Evolutionary conservation across 352 stramenopile species (phyloP).

Genomic region (Globisporangium takayamanum): DNA sequence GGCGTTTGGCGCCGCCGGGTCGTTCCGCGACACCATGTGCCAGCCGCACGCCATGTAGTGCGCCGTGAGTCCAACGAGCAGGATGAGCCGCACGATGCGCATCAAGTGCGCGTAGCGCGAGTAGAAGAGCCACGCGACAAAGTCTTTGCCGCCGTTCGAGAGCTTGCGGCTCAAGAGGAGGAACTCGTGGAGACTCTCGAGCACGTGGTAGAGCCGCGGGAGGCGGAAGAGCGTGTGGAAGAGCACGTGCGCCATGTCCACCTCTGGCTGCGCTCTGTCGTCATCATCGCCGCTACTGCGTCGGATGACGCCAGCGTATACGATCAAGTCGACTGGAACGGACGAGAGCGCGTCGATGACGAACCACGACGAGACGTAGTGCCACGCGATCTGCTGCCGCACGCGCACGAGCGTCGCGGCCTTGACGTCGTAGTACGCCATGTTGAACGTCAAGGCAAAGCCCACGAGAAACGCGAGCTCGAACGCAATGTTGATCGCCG

Average conservation of each 20-base stretch:
- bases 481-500: conserved; percentile 5
- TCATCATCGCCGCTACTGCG: neutral
- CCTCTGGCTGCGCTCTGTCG: neutral
- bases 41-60: conserved; percentile 13
- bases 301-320: neutral
- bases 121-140: conserved; percentile 9
- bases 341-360: conserved; percentile 7
- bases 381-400: conserved; percentile 3
- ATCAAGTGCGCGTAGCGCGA: conserved; percentile 12
- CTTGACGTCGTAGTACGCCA: conserved; percentile 4
- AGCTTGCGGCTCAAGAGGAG: conserved; percentile 1
- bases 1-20: neutral
- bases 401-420: conserved; percentile 1
- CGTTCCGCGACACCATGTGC: neutral
- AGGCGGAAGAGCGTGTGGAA: conserved; percentile 7
- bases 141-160: neutral
- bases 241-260: neutral
- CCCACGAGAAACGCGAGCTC: conserved; percentile 5
- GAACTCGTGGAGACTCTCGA: neutral
- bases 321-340: conserved; percentile 2
- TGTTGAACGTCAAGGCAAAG: conserved; percentile 10
- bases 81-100: conserved; percentile 7
- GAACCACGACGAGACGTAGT: conserved; percentile 6
- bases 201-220: conserved; percentile 3
- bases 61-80: conserved; percentile 5